Base-by-base conservation (phyloP, 495 filamentous ascomycete genomes). In the Podospora didyma region DNA sequence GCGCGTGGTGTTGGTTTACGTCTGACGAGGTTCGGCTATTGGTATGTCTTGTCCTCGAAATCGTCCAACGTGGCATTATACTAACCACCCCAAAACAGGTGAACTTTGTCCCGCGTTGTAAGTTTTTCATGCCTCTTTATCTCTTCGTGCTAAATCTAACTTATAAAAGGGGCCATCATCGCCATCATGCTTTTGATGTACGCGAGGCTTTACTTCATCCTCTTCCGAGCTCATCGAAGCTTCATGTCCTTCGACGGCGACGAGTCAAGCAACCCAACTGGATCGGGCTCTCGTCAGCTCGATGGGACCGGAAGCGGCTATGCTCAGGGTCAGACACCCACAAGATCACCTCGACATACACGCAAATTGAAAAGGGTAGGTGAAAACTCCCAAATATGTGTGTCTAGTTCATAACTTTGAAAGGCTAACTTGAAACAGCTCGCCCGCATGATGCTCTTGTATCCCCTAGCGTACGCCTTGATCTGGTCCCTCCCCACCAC, bases 1-100 rank as follows among this genome's bases (percentile, higher is more conserved):
- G 74, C 17, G 21, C 46, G 61, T 72, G 74, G 74, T 75, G 74
- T 56, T 77, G 74, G 74, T 75, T 77, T 52, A 74, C 73, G 2
- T 65, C 60, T 19, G 74, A 77, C 55, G 14, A 60, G 23, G 59
- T 65, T n/a, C 66, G 74, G 1, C 59, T 77, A n/a, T 56, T 49
- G 37, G 53, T 56, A 53, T 41, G 35, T 44, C 35, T 52, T 41
- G 7, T 39, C 3, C 12, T 7, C 39, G 19, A 42, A 42, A 46
- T 46, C 19, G 42, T 31, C 26, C 4, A 31, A 9, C 9, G 3
- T 31, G 9, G 3, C 9, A 31, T 9, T 31, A 9, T 31, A 31
- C 9, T 31, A 31, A 31, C 26, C 3, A 31, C 3, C 26, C 9
- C 26, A 9, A 3, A 31, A 31, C 26, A 31, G 26, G 26, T 31